Evolutionary conservation across 2,329 filamentous ascomycete species (phyloP).

Genomic region (Cercospora sp.): DNA sequence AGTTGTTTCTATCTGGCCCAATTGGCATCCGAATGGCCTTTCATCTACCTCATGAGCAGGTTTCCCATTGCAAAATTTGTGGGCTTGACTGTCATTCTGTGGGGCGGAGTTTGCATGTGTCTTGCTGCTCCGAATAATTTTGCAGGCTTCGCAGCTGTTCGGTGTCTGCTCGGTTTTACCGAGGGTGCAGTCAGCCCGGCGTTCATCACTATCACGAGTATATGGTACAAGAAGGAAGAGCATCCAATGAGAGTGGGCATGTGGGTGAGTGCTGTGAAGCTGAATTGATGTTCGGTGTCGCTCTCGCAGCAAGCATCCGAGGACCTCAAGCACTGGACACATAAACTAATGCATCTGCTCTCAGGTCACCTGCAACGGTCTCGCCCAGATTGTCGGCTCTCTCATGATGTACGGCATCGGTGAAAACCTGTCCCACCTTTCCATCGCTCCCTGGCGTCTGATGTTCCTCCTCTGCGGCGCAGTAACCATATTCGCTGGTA

Average conservation of each 20-base stretch:
- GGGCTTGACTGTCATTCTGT: slow-evolving; percentile 48
- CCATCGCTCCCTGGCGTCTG: slow-evolving; percentile 50
- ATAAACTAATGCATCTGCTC: background rate
- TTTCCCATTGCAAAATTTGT: slow-evolving; percentile 55
- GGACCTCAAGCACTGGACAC: background rate
- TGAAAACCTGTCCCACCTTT: slow-evolving; percentile 39
- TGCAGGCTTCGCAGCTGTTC: slow-evolving; percentile 33
- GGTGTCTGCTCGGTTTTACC: slow-evolving; percentile 45
- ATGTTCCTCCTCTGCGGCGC: slow-evolving; percentile 56
- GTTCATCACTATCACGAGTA: slow-evolving; percentile 49
- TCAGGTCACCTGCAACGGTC: slow-evolving; percentile 46
- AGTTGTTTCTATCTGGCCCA: slow-evolving; percentile 50
- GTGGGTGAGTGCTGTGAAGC: slow-evolving; percentile 36
- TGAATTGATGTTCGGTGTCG: background rate
- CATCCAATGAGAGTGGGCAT: slow-evolving; percentile 35
- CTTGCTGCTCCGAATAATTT: slow-evolving; percentile 47
- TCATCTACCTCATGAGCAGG: slow-evolving; percentile 55
- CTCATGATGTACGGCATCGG: slow-evolving; percentile 57
- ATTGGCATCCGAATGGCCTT: slow-evolving; percentile 51
- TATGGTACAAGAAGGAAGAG: slow-evolving; percentile 37
- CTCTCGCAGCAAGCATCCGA: background rate
- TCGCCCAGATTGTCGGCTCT: slow-evolving; percentile 50
- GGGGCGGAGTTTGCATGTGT: slow-evolving; percentile 50
- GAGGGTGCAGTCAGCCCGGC: slow-evolving; percentile 51
- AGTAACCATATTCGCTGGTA: slow-evolving; percentile 47